A percentile compares a stretch with the other conserved stretches of the same genome.
Evolutionary conservation across 768 basidiomycete species (phyloP).

Genomic region (Serendipita sp.): DNA sequence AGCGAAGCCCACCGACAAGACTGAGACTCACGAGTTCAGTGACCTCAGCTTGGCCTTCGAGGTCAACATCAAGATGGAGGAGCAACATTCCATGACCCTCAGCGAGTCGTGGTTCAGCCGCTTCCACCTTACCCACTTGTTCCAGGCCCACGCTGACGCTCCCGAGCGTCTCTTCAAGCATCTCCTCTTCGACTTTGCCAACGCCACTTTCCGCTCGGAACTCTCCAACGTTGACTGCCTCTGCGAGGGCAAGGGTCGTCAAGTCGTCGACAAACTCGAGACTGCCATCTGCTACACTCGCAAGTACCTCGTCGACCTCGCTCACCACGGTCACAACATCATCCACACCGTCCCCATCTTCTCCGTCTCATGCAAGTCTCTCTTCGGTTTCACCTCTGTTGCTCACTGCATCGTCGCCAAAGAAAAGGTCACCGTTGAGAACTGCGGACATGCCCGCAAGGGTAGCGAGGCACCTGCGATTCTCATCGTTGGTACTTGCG

Average conservation of each 20-base stretch:
- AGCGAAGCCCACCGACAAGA: constrained; percentile 2
- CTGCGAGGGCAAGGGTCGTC: constrained; percentile 5
- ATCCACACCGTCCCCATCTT: constrained; percentile 15
- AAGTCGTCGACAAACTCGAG: constrained; percentile 9
- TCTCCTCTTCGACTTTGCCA: constrained; percentile 14
- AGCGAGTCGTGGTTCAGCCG: constrained; percentile 9
- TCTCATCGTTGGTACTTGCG: constrained; percentile 15
- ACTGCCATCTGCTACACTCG: constrained; percentile 15
- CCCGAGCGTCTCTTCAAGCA: constrained; percentile 13
- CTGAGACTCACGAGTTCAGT: constrained; percentile 13
- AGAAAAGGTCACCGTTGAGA: not conserved
- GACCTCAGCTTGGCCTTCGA: constrained; percentile 19
- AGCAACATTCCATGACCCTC: not conserved
- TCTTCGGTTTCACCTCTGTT: constrained; percentile 2
- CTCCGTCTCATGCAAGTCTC: not conserved
- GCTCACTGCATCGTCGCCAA: not conserved
- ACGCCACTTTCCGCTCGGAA: constrained; percentile 16
- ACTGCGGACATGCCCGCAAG: not conserved
- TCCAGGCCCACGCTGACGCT: constrained; percentile 7
- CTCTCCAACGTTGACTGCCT: constrained; percentile 16
- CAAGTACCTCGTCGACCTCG: constrained; percentile 16
- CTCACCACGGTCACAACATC: constrained; percentile 14
- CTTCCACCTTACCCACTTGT: constrained; percentile 11
- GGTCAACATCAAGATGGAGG: constrained; percentile 14
- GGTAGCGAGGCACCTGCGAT: constrained; percentile 8